Evolutionary conservation across 768 basidiomycete species (phyloP), one percentile per base, ranked within the genome.

Genomic region (Omphalotus guepiniiformis): DNA sequence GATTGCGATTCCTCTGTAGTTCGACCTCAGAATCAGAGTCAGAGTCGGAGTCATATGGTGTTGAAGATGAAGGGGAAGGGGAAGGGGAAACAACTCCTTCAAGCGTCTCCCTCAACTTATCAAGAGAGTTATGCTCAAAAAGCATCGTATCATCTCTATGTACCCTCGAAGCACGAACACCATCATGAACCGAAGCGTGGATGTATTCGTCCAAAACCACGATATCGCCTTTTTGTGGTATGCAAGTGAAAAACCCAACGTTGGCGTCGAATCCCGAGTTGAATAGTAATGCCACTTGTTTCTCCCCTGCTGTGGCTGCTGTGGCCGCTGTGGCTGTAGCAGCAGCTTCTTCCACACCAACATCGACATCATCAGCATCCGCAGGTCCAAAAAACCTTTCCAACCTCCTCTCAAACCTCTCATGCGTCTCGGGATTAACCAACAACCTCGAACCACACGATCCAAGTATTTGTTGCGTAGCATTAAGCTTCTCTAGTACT

Each of bases 231-330:
- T 71, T 62, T 50, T 88, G 88, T 0, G 93, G 93, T 0, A 96
- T 64, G 37, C 79, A 78, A 0, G 88, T 72, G 68, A 94, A 94
- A 63, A 95, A 80, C 0, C 85, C 87, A 2, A 84, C 85, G 60
- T 95, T 98, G 7, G 93, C 92, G 64, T 95, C 93, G 62, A 85
- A 94, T 0, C 93, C 93, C 0, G 89, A 93, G 63, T 92, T 93
- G 77, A 93, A 94, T 4, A 96, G 73, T 7, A 96, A 71, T 0
- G 88, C 88, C 0, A 81, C 70, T 28, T 46, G 44, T 15, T 32
- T 22, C n/a, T n/a, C n/a, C n/a, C n/a, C n/a, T n/a, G n/a, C n/a
- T n/a, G n/a, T n/a, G n/a, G n/a, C n/a, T n/a, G n/a, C n/a, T n/a
- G n/a, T 74, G 75, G n/a, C 30, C 30, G n/a, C 9, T 9, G 30